A percentile compares a stretch with the other conserved stretches of the same genome.
Conservation (phyloP, 495 filamentous ascomycete genomes). For the Penicillium dipodomyicola region DNA sequence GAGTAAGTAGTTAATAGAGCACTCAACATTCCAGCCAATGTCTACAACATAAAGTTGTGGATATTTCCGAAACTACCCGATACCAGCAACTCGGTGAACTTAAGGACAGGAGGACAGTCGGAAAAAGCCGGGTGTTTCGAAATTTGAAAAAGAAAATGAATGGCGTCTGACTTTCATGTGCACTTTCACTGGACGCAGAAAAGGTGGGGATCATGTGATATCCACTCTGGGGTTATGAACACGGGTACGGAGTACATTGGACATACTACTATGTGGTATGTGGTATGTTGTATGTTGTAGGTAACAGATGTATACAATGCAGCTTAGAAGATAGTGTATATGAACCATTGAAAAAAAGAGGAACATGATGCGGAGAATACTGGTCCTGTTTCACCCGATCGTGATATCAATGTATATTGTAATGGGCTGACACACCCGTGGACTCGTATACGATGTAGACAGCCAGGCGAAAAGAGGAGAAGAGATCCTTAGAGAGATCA, state of each 20-base stretch:
- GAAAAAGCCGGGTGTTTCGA: slow-evolving; percentile 23
- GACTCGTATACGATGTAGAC: not conserved
- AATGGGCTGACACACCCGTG: not conserved
- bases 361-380: not conserved
- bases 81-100: slow-evolving; percentile 35
- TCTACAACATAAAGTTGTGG: no score
- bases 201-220: slow-evolving; percentile 32
- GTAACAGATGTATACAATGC: not conserved
- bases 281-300: no score
- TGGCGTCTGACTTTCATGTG: slow-evolving; percentile 21
- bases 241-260: not conserved
- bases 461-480: slow-evolving; percentile 15
- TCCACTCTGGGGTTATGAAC: slow-evolving; percentile 2
- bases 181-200: slow-evolving; percentile 11
- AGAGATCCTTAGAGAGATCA: slow-evolving; percentile 1
- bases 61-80: slow-evolving; percentile 23
- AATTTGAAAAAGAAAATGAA: not conserved
- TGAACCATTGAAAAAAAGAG: not conserved
- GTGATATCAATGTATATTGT: not conserved
- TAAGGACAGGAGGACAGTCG: slow-evolving; percentile 27
- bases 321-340: not conserved
- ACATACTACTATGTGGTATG: no score
- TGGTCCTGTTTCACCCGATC: not conserved
- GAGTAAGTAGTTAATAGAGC: no score
- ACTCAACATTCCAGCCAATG: no score